Evolutionary conservation across 345 rosid species (phyloP).

Genomic region (rapeseed (Brassica napus)): DNA sequence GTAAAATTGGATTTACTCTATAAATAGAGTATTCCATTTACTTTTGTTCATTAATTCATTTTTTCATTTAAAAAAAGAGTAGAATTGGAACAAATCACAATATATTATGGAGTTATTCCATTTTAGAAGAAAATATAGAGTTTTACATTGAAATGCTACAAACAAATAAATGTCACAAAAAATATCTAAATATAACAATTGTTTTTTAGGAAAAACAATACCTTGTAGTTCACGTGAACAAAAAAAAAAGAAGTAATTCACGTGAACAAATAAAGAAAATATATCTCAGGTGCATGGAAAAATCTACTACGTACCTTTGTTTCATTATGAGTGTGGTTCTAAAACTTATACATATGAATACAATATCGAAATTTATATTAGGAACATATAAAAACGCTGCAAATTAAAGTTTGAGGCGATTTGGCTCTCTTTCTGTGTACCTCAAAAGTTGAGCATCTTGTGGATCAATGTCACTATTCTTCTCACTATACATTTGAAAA

Average conservation of each 20-base stretch:
- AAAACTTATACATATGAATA: background rate
- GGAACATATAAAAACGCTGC: background rate
- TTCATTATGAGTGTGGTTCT: background rate
- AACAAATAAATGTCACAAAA: background rate
- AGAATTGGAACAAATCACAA: no score
- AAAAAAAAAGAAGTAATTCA: background rate
- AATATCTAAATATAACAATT: background rate
- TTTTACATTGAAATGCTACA: no score
- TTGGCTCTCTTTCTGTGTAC: background rate
- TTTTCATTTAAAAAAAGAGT: no score
- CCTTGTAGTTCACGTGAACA: background rate
- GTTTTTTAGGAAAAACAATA: background rate
- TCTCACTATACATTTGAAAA: background rate
- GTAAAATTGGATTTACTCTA: no score
- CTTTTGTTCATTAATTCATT: no score
- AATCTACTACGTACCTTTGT: background rate
- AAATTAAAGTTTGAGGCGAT: background rate
- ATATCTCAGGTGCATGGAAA: background rate
- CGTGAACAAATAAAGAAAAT: background rate
- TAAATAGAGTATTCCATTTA: no score
- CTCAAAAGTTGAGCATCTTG: background rate
- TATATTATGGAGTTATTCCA: no score
- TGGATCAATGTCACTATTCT: no score
- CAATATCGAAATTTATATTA: background rate
- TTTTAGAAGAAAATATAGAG: no score